phyloP scores from a whole-genome alignment of 208 protist genomes.

The Vickermania ingenoplastis region DNA sequence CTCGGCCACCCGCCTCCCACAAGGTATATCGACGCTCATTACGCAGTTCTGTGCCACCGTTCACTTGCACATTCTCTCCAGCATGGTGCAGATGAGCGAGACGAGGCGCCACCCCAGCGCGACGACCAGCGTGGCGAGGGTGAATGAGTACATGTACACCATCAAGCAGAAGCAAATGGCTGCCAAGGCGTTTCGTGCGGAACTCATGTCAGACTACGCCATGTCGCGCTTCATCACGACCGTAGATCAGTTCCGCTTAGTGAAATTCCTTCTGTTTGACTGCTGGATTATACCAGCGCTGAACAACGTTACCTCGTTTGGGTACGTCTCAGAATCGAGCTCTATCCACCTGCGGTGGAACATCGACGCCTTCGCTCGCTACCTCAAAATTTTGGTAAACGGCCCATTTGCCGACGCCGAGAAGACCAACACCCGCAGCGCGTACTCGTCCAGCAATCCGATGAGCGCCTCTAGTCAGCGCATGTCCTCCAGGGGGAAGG shows the following conservation, averaged over 20 bases:
- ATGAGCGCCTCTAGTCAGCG: not conserved
- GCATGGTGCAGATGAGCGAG: conserved; percentile 1
- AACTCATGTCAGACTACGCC: conserved; percentile 12
- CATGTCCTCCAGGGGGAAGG: not conserved
- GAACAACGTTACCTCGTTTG: conserved; percentile 60
- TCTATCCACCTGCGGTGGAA: conserved; percentile 81
- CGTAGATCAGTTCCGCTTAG: conserved; percentile 65
- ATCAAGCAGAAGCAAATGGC: conserved; percentile 42
- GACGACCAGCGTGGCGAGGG: conserved; percentile 10
- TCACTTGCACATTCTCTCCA: conserved; percentile 66
- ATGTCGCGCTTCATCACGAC: conserved; percentile 47
- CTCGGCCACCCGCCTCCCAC: conserved; percentile 54
- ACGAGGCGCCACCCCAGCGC: not conserved
- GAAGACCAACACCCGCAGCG: not conserved
- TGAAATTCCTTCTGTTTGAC: conserved; percentile 85
- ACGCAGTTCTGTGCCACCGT: conserved; percentile 68
- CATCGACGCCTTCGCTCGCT: conserved; percentile 79
- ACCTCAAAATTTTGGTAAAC: conserved; percentile 82
- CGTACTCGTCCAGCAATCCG: conserved; percentile 5
- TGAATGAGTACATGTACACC: conserved; percentile 21
- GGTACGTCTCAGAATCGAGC: conserved; percentile 51
- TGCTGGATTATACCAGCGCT: conserved; percentile 78
- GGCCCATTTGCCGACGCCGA: conserved; percentile 43
- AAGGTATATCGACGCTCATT: conserved; percentile 64
- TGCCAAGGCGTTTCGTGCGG: conserved; percentile 11